These are phyloP conservation scores for Amanita subjunquillea DNA, from an alignment of 768 basidiomycete species.

Conservation along the genomic window DNA sequence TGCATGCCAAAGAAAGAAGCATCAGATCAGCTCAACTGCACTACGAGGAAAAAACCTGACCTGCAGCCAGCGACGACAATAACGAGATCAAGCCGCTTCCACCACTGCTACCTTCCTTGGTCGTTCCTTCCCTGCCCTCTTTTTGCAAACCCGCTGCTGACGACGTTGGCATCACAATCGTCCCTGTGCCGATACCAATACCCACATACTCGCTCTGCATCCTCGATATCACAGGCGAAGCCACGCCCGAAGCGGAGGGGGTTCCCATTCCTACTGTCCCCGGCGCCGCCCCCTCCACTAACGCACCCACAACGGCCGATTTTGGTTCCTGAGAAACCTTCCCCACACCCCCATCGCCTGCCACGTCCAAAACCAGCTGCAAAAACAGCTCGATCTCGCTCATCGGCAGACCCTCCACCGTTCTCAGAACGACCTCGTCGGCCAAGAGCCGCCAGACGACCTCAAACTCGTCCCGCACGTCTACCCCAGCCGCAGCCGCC, in stretches of 20 bases:
- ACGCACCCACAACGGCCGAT: neutral
- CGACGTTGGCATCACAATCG: neutral
- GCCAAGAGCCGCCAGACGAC: slow-evolving; percentile 52
- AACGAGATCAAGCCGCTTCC: slow-evolving; percentile 5
- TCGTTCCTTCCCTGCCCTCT: neutral
- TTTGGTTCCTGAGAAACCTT: neutral
- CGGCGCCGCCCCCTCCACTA: slow-evolving; percentile 23
- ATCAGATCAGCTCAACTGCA: neutral
- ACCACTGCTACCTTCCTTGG: neutral
- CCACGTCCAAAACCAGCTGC: slow-evolving; percentile 2
- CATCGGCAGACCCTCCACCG: slow-evolving; percentile 24
- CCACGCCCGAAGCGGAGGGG: slow-evolving; percentile 14
- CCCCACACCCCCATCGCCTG: slow-evolving; percentile 1
- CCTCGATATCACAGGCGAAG: slow-evolving; percentile 48
- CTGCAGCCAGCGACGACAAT: slow-evolving; percentile 1
- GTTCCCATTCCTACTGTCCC: neutral
- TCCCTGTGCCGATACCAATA: neutral
- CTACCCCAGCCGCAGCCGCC: slow-evolving; percentile 16
- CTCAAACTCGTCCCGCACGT: slow-evolving; percentile 26
- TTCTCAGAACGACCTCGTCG: slow-evolving; percentile 55
- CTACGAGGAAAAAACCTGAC: neutral
- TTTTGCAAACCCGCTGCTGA: neutral
- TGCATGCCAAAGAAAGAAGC: neutral
- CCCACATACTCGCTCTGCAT: slow-evolving; percentile 41
- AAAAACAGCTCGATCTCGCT: neutral